A percentile compares a stretch with the other conserved stretches of the same genome.
These are phyloP conservation scores for Phytophthora meadii DNA, from an alignment of 352 stramenopile genomes.

Conservation along the genomic window DNA sequence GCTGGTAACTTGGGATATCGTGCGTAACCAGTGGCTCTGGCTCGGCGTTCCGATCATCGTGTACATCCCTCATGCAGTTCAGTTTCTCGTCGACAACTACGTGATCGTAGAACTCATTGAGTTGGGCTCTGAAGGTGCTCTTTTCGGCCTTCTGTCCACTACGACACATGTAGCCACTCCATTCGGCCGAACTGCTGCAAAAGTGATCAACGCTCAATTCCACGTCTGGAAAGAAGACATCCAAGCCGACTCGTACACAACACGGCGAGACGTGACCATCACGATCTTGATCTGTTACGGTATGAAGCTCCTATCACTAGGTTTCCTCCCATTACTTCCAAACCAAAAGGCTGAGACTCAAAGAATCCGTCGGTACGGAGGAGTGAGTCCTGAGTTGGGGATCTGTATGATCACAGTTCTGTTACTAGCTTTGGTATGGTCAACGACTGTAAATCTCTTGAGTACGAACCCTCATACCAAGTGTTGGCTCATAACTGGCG, in stretches of 20 bases:
- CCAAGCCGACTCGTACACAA: conserved; percentile 42
- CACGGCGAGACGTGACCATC: conserved; percentile 58
- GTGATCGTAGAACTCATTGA: conserved; percentile 58
- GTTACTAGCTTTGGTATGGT: conserved; percentile 41
- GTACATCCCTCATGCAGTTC: conserved; percentile 48
- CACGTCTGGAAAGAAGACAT: conserved; percentile 59
- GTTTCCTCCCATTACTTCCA: conserved; percentile 54
- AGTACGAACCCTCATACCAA: conserved; percentile 58
- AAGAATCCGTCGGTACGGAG: conserved; percentile 35
- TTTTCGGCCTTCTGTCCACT: conserved; percentile 55
- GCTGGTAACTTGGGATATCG: conserved; percentile 50
- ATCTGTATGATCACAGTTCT: conserved; percentile 41
- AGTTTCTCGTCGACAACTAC: conserved; percentile 62
- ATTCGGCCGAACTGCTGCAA: conserved; percentile 50
- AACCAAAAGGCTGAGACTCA: conserved; percentile 44
- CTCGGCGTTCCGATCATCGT: conserved; percentile 49
- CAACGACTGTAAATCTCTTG: conserved; percentile 51
- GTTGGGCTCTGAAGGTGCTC: conserved; percentile 50
- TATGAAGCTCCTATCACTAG: conserved; percentile 58
- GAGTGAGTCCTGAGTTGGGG: conserved; percentile 43
- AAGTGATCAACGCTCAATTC: conserved; percentile 58
- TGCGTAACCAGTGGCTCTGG: conserved; percentile 68
- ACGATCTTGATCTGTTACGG: conserved; percentile 60
- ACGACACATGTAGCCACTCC: conserved; percentile 51
- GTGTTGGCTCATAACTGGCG: conserved; percentile 67